Evolutionary conservation across 345 rosid genomes (phyloP), one percentile per base, ranked within the genome.

Genomic region (Salix arbutifolia): DNA sequence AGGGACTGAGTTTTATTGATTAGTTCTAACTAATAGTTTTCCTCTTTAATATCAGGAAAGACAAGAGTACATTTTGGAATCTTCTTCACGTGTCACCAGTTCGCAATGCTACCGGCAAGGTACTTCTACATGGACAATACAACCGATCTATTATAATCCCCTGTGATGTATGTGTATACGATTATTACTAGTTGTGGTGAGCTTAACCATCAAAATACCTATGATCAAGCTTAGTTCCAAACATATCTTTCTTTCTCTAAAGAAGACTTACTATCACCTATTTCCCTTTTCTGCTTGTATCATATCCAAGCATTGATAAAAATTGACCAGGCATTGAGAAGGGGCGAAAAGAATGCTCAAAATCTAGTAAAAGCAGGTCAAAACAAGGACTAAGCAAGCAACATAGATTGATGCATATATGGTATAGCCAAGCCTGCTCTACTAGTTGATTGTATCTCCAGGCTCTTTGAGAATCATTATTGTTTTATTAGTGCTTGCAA

Each of bases 91-190:
- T 93, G 70, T 91, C 99, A 38, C 99, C 98, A 5, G 84, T 96
- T 79, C 94, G 97, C 70, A 89, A 90, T 85, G 98, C 99, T 76
- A 87, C 91, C 62, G 99, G 99, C 79, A 96, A 96, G 99, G 98
- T 95, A 91, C 62, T 74, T 23, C 78, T 52, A 62, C 52, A 25
- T 62, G 67, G 73, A 58, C 48, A 65, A 76, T 58, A n/a, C 64
- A 58, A 10, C 5, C 28, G 14, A n/a, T 58, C 28, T 58, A 25
- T 58, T 58, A 19, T 58, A 10, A 58, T 58, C 2, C 4, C 23
- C 25, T 25, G 9, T 56, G 26, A 56, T 0, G 0, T 56, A 56
- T 52, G 58, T 7, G 19, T 52, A 19, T 19, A 21, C 26, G 4
- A n/a, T 21, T 56, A 56, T 56, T n/a, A 56, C 61, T 56, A 8